A percentile compares a stretch with the other conserved stretches of the same genome.
Evolutionary conservation across 2,329 filamentous ascomycete species (phyloP).

Genomic region (Phialocephala subalpina): DNA sequence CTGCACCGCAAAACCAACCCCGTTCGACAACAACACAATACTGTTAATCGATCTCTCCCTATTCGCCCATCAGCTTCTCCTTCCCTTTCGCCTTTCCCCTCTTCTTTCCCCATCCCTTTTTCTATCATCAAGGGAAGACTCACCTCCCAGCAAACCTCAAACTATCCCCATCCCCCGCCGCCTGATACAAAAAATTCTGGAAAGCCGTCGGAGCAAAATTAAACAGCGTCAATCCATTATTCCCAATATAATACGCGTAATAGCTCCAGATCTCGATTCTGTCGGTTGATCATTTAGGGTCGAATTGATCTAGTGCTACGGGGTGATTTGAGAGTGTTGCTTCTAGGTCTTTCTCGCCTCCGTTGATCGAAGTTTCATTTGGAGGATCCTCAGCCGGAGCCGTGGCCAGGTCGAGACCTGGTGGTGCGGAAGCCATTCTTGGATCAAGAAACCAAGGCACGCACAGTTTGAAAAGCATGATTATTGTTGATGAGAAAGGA

Average conservation of each 20-base stretch:
- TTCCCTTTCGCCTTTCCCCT: slow-evolving; percentile 38
- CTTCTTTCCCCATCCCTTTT: not conserved
- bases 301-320: slow-evolving; percentile 61
- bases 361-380: not conserved
- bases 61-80: not conserved
- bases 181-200: slow-evolving; percentile 69
- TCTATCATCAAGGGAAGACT: not conserved
- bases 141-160: slow-evolving; percentile 60
- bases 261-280: slow-evolving; percentile 64
- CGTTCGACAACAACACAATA: slow-evolving; percentile 71
- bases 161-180: slow-evolving; percentile 60
- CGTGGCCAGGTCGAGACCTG: slow-evolving; percentile 26
- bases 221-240: slow-evolving; percentile 63
- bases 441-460: too few relatives aligned
- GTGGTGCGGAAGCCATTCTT: slow-evolving; percentile 30
- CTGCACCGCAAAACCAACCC: slow-evolving; percentile 73
- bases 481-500: not conserved
- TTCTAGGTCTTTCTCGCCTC: not conserved
- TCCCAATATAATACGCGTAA: slow-evolving; percentile 70
- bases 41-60: slow-evolving; percentile 66
- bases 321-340: slow-evolving; percentile 28
- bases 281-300: slow-evolving; percentile 58
- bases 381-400: slow-evolving; percentile 30
- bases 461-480: too few relatives aligned
- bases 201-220: slow-evolving; percentile 70